Conservation (phyloP, 352 stramenopile genomes). For the Phytophthora syringae region DNA sequence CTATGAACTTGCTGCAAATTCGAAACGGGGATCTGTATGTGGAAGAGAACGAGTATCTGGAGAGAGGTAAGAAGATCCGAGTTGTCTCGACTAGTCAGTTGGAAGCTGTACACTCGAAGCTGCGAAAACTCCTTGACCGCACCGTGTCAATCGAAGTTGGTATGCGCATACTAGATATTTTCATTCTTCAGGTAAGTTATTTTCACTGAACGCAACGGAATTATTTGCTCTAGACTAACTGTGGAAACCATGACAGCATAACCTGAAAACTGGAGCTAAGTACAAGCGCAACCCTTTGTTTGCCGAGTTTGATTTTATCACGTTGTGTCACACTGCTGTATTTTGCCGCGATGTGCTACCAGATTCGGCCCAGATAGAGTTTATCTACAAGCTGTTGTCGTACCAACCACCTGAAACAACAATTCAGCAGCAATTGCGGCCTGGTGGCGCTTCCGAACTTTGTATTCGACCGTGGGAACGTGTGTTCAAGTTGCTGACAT, state of each 20-base stretch:
- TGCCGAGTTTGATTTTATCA: background rate
- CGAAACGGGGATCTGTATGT: background rate
- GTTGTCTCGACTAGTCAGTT: constrained; percentile 16
- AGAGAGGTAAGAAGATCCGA: background rate
- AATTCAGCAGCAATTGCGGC: background rate
- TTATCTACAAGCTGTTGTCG: background rate
- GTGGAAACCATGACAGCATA: constrained; percentile 7
- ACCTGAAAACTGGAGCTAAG: background rate
- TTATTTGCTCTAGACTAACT: too few relatives aligned
- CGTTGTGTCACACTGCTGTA: background rate
- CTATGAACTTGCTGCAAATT: background rate
- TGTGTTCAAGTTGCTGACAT: background rate
- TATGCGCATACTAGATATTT: constrained; percentile 13
- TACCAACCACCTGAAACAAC: too few relatives aligned
- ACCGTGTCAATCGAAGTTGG: constrained; percentile 7
- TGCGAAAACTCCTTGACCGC: constrained; percentile 10
- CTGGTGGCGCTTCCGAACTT: background rate
- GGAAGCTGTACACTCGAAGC: constrained; percentile 15
- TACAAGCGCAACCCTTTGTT: background rate
- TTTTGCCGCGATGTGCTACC: background rate
- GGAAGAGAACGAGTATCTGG: background rate
- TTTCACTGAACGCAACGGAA: background rate
- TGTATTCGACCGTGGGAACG: background rate
- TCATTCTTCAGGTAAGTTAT: constrained; percentile 1
- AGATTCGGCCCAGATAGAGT: background rate